Evolutionary conservation across 2,329 filamentous ascomycete species (phyloP).

Genomic region (Hirsutella rhossiliensis): DNA sequence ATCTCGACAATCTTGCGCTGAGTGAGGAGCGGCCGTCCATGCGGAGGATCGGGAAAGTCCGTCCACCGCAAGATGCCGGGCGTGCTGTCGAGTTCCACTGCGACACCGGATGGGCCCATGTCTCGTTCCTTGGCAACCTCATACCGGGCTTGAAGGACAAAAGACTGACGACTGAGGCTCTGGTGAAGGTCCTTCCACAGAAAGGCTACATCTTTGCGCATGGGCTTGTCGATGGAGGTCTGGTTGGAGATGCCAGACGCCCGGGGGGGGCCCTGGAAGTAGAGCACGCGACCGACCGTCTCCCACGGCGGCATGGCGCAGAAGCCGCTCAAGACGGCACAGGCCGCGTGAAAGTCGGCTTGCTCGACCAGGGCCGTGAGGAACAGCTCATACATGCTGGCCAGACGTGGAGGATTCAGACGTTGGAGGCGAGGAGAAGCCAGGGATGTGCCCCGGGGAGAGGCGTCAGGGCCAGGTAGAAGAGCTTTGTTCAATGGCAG

Average conservation of each 20-base stretch:
- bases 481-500: too few relatives aligned
- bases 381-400: conserved; percentile 46
- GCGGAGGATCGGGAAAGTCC: conserved; percentile 47
- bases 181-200: conserved; percentile 43
- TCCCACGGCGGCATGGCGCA: conserved; percentile 43
- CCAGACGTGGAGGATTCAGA: not conserved
- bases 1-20: conserved; percentile 46
- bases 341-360: conserved; percentile 34
- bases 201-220: conserved; percentile 22
- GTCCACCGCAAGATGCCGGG: conserved; percentile 43
- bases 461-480: not conserved
- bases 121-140: conserved; percentile 36
- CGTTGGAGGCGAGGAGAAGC: not conserved
- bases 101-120: conserved; percentile 24
- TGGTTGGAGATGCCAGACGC: conserved; percentile 33
- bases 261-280: conserved; percentile 35
- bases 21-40: conserved; percentile 30
- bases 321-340: conserved; percentile 42
- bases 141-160: conserved; percentile 42
- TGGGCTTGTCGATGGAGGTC: conserved; percentile 23
- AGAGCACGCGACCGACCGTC: conserved; percentile 37
- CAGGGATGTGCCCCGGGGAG: not conserved
- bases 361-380: conserved; percentile 40
- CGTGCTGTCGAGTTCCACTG: conserved; percentile 27
- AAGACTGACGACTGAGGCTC: conserved; percentile 43